Conservation (phyloP, 2,329 filamentous ascomycete genomes). For the Phyllosticta ampelicida region DNA sequence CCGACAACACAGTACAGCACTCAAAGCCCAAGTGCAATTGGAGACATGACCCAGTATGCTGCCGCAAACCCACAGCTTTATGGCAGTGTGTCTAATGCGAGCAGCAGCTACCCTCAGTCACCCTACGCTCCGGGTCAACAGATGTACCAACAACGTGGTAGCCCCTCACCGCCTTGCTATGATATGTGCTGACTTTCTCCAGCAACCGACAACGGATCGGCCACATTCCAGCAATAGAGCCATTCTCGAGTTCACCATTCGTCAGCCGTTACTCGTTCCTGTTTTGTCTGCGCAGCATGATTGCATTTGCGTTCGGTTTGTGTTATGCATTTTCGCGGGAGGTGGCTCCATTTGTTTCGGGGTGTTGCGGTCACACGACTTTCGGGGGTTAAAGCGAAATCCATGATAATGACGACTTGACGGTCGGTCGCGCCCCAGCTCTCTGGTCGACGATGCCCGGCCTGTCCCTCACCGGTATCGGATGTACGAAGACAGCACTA, state of each 20-base stretch:
- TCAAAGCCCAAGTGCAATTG: slow-evolving; percentile 35
- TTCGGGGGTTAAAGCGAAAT: background rate
- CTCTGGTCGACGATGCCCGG: slow-evolving; percentile 4
- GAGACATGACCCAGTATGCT: slow-evolving; percentile 40
- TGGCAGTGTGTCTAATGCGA: slow-evolving; percentile 31
- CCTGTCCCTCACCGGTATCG: slow-evolving; percentile 1
- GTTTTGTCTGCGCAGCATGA: slow-evolving; percentile 9
- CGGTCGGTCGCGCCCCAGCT: slow-evolving; percentile 6
- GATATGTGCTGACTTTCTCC: slow-evolving; percentile 11
- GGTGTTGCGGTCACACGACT: slow-evolving; percentile 17
- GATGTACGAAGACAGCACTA: background rate
- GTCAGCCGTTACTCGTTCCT: slow-evolving; percentile 6
- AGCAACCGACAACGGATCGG: slow-evolving; percentile 17
- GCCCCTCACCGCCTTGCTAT: slow-evolving; percentile 3
- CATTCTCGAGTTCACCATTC: slow-evolving; percentile 4
- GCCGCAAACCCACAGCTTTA: slow-evolving; percentile 26
- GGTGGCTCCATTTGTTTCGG: slow-evolving; percentile 28
- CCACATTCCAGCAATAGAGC: slow-evolving; percentile 17
- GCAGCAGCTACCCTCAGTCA: slow-evolving; percentile 40
- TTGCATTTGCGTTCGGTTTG: slow-evolving; percentile 10
- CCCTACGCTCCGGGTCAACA: slow-evolving; percentile 37
- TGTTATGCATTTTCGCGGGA: slow-evolving; percentile 27
- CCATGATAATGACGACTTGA: slow-evolving; percentile 11
- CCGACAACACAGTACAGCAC: slow-evolving; percentile 36
- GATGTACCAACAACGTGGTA: slow-evolving; percentile 37